phyloP scores from a whole-genome alignment of 768 basidiomycete genomes.

The Naganishia vaughanmartiniae region DNA sequence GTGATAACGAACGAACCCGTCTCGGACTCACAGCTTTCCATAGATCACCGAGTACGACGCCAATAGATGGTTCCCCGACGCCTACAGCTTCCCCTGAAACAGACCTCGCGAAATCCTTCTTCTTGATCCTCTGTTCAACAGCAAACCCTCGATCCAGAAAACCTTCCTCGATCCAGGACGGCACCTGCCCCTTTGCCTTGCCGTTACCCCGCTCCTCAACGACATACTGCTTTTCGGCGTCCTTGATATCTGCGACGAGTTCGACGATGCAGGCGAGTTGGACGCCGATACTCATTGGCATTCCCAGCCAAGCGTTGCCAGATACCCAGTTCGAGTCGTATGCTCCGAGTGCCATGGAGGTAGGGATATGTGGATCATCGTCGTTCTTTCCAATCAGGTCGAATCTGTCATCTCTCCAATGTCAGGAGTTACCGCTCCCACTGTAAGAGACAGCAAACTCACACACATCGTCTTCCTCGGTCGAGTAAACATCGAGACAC shows the following conservation, averaged over 20 bases:
- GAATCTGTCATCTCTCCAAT: background rate
- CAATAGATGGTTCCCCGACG: background rate
- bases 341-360: slow-evolving; percentile 6
- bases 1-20: background rate
- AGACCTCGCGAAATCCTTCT: slow-evolving; percentile 15
- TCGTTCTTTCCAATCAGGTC: slow-evolving; percentile 13
- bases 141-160: slow-evolving; percentile 19
- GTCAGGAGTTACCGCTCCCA: background rate
- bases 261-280: slow-evolving; percentile 15
- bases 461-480: slow-evolving; percentile 15
- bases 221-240: background rate
- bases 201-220: too few relatives aligned
- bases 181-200: background rate
- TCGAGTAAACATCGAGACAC: slow-evolving; percentile 12
- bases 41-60: slow-evolving; percentile 7
- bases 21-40: slow-evolving; percentile 21
- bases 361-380: slow-evolving; percentile 11
- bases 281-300: slow-evolving; percentile 5
- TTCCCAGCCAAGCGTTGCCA: slow-evolving; percentile 15
- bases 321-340: slow-evolving; percentile 19
- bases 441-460: background rate
- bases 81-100: background rate
- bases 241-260: slow-evolving; percentile 23
- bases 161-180: background rate
- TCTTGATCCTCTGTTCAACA: slow-evolving; percentile 17